phyloP scores from a whole-genome alignment of 441 rosid genomes.

The Viola pubescens region DNA sequence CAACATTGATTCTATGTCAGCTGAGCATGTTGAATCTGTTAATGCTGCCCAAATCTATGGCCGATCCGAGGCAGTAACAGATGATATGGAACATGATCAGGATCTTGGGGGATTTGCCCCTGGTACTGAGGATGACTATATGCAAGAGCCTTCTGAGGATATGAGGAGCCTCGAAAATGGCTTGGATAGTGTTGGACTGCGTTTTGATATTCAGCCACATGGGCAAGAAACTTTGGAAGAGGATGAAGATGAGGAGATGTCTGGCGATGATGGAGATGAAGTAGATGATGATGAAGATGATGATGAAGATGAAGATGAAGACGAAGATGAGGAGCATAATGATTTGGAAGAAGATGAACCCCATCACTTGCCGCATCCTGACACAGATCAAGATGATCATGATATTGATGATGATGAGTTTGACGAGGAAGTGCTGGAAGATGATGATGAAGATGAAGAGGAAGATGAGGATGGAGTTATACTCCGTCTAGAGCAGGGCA shows the following conservation, averaged over 20 bases:
- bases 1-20: conserved; percentile 49
- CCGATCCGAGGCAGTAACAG: conserved; percentile 79
- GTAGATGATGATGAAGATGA: conserved; percentile 38
- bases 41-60: conserved; percentile 48
- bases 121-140: conserved; percentile 71
- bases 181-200: conserved; percentile 60
- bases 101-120: conserved; percentile 75
- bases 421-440: conserved; percentile 95
- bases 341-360: conserved; percentile 83
- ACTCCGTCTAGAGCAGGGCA: conserved; percentile 87
- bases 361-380: conserved; percentile 86
- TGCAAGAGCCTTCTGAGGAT: conserved; percentile 87
- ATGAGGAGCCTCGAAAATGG: conserved; percentile 71
- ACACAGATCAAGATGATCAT: conserved; percentile 95
- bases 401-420: conserved; percentile 93
- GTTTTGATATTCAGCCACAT: conserved; percentile 73
- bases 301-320: conserved; percentile 55
- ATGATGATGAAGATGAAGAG: conserved; percentile 90
- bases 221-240: conserved; percentile 81
- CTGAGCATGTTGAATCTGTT: conserved; percentile 48
- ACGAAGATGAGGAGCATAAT: conserved; percentile 79
- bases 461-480: conserved; percentile 84
- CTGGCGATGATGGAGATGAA: conserved; percentile 82
- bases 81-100: conserved; percentile 98
- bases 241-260: conserved; percentile 91